Base-by-base conservation (phyloP, 768 basidiomycete genomes). In the Tricholoma bakamatsutake region DNA sequence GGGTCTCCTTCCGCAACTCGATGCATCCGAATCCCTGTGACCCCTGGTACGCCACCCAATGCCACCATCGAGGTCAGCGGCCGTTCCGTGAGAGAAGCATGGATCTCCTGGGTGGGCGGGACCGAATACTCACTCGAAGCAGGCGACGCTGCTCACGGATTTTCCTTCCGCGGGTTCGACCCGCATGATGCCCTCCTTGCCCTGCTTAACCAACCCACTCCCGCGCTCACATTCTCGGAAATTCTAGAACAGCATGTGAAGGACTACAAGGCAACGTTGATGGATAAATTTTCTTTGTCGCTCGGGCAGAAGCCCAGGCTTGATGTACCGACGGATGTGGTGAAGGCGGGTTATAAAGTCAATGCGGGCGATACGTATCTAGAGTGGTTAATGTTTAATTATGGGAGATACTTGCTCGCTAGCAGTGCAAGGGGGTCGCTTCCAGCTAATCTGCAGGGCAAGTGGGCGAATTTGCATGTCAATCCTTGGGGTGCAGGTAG, bases 371-470 rank as follows among this genome's bases (percentile, higher is more conserved):
- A 88, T 58, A 62, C 77, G 31, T 89, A 89, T 63, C 59, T 90
- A 24, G 88, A 90, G 65, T 88, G 85, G 86, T 49, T 90, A 35
- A 55, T 82, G 58, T 89, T 90, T 69, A 88, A 89, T 64, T 84
- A 76, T 61, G 88, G 86, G 18, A 72, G 88, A 50, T 89, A 90
- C 60, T 62, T 90, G 62, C 72, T 89, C 18, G 72, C 75, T 27
- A 77, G 79, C 57, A 86, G 85, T 60, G 79, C 83, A 8, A 73
- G 86, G 58, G 85, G 88, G 1, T 59, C 60, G 2, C 71, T 90
- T 18, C 88, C 88, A 0, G 80, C 86, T 7, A 90, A 90, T 66
- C 61, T 90, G 57, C 88, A 89, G 61, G 88, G 87, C 0, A 83
- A 83, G 60, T 90, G 88, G 88, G 84, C 77, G 8, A 69, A 80